Base-by-base conservation (phyloP, 108 stramenopile genomes). In the Schizochytrium sp. region DNA sequence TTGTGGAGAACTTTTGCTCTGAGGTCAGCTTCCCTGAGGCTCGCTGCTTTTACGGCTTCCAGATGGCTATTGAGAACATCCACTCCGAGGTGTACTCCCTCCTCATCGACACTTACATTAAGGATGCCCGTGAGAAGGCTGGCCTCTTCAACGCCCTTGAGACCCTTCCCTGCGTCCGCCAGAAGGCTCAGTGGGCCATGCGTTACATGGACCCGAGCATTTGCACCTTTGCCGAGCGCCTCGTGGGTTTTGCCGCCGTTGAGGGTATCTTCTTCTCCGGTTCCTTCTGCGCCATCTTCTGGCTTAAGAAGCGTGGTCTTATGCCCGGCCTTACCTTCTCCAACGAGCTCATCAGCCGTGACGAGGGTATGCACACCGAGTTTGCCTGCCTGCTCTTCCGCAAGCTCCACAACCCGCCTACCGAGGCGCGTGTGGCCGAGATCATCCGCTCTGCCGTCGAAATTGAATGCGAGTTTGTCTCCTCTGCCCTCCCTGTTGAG, bases 61-160 rank as follows among this genome's bases (percentile, higher is more conserved):
- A 99, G 94, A 99, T 99, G 90, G 98, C 98, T 57, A 98, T 99
- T 72, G 99, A 99, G 92, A 99, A 98, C 90, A 99, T 99, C 90
- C 99, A 99, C 92, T 95, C 94, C 49, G 99, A 99, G 94, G 98
- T 99, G 4, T 99, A 99, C 92, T 95, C 94, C 60, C 93, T 99
- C 19, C 93, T 99, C 88, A 99, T 99, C 93, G 99, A 99, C 92
- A 99, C 98, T 0, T 99, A 99, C 92, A 95, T 99, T 88, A 96
- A 96, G 88, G 96, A 97, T 56, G 90, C 4, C 44, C 89, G 91
- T 73, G 95, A 96, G 76, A 97, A 96, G 94, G 61, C 87, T 57
- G 92, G 91, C 76, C 93, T 98, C n/a, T 92, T 98, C 58, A 93
- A 95, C 61, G 98, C 97, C 61, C 97, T 97, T 76, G 95, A 96